Evolutionary conservation across 306 rosid species (phyloP), one percentile per base, ranked within the genome.

Genomic region (Oxytropis ochrocephala): DNA sequence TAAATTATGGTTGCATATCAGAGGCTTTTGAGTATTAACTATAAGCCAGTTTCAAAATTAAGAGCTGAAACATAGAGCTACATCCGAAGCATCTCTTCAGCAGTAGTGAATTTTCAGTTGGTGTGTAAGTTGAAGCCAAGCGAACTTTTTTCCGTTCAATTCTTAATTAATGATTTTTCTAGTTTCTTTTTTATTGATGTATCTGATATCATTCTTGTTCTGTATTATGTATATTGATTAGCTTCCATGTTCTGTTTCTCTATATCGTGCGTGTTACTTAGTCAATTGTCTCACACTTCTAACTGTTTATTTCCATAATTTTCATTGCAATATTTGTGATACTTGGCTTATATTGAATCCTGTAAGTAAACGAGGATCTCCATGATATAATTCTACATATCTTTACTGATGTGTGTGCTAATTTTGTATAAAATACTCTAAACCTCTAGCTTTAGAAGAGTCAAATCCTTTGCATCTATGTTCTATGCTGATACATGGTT

Each of bases 401-500:
- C 7, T 54, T 62, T n/a, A 7, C 19, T 63, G 14, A 67, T 57
- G 46, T 47, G 36, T 33, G 35, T 57, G 54, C 74, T 41, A 35
- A 21, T 62, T 62, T 30, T 19, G 11, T 5, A 11, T 10, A 10
- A 9, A 10, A 9, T 19, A 5, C 3, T 36, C 48, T 43, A 10
- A 11, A 11, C 0, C 5, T 41, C 11, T 19, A 19, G 11, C 27
- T 49, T 11, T 44, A 44, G 55, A 44, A 30, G 11, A 44, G 14
- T 8, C 13, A 8, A 8, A 29, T 64, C 12, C 0, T 64, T 44
- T 65, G 61, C 6, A 7, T 60, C 29, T 41, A 12, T 43, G 42
- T 29, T 63, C 70, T 44, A 7, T 27, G 7, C 43, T 67, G 74
- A 81, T 50, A 8, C n/a, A 52, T 57, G 4, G 21, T 67, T 69